Evolutionary conservation across 2,329 filamentous ascomycete genomes (phyloP).

Genomic region (Neonectria sp.): DNA sequence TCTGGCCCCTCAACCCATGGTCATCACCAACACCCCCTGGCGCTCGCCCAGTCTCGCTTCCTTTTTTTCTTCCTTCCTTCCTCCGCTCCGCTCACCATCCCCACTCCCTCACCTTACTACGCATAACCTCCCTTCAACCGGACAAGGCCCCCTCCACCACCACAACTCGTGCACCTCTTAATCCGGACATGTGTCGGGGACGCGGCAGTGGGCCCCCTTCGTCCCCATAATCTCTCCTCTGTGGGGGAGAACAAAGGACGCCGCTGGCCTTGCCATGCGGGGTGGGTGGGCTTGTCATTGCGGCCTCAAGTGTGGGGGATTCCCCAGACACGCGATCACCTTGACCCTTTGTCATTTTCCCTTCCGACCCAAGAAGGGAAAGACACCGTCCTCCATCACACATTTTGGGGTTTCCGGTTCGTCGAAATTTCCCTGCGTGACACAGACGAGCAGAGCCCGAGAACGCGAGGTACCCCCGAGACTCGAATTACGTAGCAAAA

Average conservation of each 20-base stretch:
- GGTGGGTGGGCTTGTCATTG: slow-evolving; percentile 37
- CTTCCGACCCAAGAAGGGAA: not conserved
- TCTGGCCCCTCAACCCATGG: slow-evolving; percentile 3
- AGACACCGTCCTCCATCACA: not conserved
- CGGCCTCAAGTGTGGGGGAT: slow-evolving; percentile 17
- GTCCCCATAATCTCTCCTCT: slow-evolving; percentile 26
- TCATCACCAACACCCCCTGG: slow-evolving; percentile 10
- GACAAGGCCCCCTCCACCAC: slow-evolving; percentile 15
- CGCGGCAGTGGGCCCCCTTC: slow-evolving; percentile 12
- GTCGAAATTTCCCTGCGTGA: not conserved
- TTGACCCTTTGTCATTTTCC: not conserved
- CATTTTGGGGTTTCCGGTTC: slow-evolving; percentile 4
- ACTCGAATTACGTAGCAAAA: slow-evolving; percentile 1
- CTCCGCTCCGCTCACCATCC: slow-evolving; percentile 6
- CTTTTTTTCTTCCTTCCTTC: not conserved
- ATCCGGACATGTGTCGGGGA: slow-evolving; percentile 16
- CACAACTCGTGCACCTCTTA: slow-evolving; percentile 2
- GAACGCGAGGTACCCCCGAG: slow-evolving; percentile 21
- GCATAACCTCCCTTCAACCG: slow-evolving; percentile 29
- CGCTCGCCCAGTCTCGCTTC: slow-evolving; percentile 7
- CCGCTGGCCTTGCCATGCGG: slow-evolving; percentile 35
- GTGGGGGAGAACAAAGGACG: slow-evolving; percentile 33
- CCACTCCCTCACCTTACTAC: slow-evolving; percentile 13
- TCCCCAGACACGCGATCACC: slow-evolving; percentile 12
- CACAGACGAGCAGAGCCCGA: slow-evolving; percentile 8